These are phyloP conservation scores for Multifurca ochricompacta DNA, from an alignment of 768 basidiomycete genomes.

Conservation along the genomic window DNA sequence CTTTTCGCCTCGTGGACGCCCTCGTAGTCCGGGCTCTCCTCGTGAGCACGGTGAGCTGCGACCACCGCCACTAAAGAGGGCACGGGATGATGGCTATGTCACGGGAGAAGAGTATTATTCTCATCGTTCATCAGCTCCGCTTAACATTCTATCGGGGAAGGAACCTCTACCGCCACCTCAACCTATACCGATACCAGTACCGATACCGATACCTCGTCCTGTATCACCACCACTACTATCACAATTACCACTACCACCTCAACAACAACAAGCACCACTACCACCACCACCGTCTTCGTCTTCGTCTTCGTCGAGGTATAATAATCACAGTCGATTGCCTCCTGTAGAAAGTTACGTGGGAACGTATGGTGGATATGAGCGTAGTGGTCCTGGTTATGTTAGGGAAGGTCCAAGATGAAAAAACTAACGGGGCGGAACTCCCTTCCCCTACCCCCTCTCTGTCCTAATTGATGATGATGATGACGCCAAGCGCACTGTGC, in stretches of 20 bases:
- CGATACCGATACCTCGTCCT: constrained; percentile 8
- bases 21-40: constrained; percentile 16
- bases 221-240: not conserved
- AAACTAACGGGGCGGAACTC: too few relatives aligned
- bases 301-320: not conserved
- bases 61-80: constrained; percentile 16
- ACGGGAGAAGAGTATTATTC: constrained; percentile 4
- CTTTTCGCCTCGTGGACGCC: constrained; percentile 10
- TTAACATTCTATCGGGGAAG: not conserved
- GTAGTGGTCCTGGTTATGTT: constrained; percentile 3
- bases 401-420: constrained; percentile 5
- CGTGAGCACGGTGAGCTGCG: constrained; percentile 9
- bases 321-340: not conserved
- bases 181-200: not conserved
- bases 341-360: not conserved
- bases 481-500: too few relatives aligned
- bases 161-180: not conserved
- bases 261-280: too few relatives aligned
- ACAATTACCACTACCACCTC: too few relatives aligned
- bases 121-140: not conserved
- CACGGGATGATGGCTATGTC: constrained; percentile 14
- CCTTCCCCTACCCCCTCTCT: too few relatives aligned
- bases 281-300: too few relatives aligned
- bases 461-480: too few relatives aligned
- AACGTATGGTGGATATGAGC: constrained; percentile 6